phyloP scores from a whole-genome alignment of 371 early-diverging fungal genomes.

The Rhizomucor miehei region DNA sequence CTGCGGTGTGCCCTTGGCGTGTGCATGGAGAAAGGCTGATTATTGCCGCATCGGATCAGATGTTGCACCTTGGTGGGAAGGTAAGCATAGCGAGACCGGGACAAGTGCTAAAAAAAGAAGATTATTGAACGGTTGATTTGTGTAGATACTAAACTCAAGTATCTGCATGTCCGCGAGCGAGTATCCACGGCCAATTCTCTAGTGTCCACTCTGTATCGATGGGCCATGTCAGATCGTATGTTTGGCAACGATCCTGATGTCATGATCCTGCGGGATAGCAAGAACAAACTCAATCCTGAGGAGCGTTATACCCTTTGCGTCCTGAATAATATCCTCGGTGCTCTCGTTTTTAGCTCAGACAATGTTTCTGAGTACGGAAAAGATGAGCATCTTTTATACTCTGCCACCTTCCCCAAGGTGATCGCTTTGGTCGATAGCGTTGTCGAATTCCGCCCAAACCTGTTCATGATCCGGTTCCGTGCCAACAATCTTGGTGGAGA shows the following conservation, averaged over 20 bases:
- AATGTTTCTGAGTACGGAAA: slow-evolving; percentile 37
- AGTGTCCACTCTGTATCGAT: slow-evolving; percentile 52
- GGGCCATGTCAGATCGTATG: slow-evolving; percentile 52
- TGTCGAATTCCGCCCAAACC: slow-evolving; percentile 34
- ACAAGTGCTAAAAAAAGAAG: background rate
- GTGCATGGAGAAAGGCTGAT: slow-evolving; percentile 51
- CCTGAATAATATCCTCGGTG: slow-evolving; percentile 57
- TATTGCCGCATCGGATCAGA: slow-evolving; percentile 64
- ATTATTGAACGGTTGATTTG: background rate
- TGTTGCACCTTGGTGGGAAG: slow-evolving; percentile 59
- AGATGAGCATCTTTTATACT: slow-evolving; percentile 42
- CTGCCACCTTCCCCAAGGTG: slow-evolving; percentile 46
- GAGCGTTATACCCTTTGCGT: slow-evolving; percentile 55
- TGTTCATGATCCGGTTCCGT: slow-evolving; percentile 40
- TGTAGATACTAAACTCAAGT: slow-evolving; percentile 37
- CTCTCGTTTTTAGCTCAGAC: slow-evolving; percentile 58
- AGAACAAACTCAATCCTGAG: slow-evolving; percentile 43
- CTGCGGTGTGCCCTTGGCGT: slow-evolving; percentile 58
- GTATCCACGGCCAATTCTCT: slow-evolving; percentile 58
- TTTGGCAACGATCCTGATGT: slow-evolving; percentile 68
- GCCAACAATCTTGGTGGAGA: slow-evolving; percentile 15
- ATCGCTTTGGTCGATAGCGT: slow-evolving; percentile 38
- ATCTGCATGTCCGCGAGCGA: slow-evolving; percentile 58
- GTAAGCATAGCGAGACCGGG: slow-evolving; percentile 6
- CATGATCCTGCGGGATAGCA: slow-evolving; percentile 48